Base-by-base conservation (phyloP, 2,329 filamentous ascomycete genomes). In the Emergomyces pasteurianus region DNA sequence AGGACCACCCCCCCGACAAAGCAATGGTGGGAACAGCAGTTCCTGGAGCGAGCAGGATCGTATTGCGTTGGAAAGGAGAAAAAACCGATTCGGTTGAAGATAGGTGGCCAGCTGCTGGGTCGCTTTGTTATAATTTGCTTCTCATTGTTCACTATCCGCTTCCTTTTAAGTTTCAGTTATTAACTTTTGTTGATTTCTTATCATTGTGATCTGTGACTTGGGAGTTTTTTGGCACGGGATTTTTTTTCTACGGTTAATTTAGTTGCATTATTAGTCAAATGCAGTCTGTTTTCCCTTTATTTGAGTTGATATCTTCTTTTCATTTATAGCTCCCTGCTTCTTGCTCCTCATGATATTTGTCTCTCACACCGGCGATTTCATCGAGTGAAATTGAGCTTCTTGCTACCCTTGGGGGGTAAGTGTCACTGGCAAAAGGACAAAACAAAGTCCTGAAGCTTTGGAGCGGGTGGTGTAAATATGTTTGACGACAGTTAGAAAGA, bases 11-110 rank as follows among this genome's bases (percentile, higher is more conserved):
- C 34, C 62, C 58, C 52, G 55, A 40, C 56, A 31, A 49, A 50
- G 56, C 52, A 34, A 40, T 38, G 50, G 56, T 38, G 58, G 38
- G 8, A 63, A 50, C 34, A 50, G 23, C n/a, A 21, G 38, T 42
- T 23, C 58, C 21, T 70, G 67, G 63, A 76, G 70, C 60, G 76
- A 79, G 43, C 74, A 76, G 64, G 78, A 80, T 66, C 64, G 64
- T 58, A 60, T 66, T 58, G 77, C 76, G 5, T 69, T 78, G 65
- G 78, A 80, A 62, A 77, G 75, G 60, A 73, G 78, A 66, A 79
- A 77, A 71, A 76, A 77, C 70, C 73, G 76, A 58, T 80, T 80
- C 65, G 71, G 14, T 43, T 46, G 46, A 14, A 26, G 21, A 7
- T 43, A 12, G 12, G 16, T 7, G 3, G 10, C 10, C 8, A 18